These are phyloP conservation scores for Penicillium rolfsii DNA, from an alignment of 2,329 filamentous ascomycete species.

Conservation along the genomic window DNA sequence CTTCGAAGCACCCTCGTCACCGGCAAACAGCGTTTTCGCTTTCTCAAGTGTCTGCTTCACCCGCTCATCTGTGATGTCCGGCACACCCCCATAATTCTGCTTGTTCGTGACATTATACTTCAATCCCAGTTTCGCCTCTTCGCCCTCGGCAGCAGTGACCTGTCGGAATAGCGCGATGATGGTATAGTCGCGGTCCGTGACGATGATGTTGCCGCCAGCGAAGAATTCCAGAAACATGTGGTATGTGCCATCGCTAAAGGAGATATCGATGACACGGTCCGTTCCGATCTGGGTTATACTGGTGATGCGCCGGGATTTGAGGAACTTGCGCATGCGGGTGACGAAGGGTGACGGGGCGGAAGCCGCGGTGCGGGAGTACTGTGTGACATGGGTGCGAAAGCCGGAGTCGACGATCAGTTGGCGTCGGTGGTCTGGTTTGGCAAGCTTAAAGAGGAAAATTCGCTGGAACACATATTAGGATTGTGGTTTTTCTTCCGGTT, in stretches of 20 bases:
- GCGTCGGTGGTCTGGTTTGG: slow-evolving; percentile 84
- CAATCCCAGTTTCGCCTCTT: slow-evolving; percentile 78
- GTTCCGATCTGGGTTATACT: slow-evolving; percentile 83
- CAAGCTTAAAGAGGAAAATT: slow-evolving; percentile 93
- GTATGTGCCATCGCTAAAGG: slow-evolving; percentile 90
- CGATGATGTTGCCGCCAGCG: slow-evolving; percentile 89
- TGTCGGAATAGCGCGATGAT: slow-evolving; percentile 80
- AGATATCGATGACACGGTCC: slow-evolving; percentile 87
- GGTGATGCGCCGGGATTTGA: slow-evolving; percentile 85
- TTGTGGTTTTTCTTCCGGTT: slow-evolving; percentile 11
- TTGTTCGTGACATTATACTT: slow-evolving; percentile 79
- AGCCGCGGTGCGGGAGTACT: slow-evolving; percentile 85
- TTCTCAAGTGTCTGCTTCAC: slow-evolving; percentile 70
- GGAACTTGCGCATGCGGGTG: slow-evolving; percentile 77
- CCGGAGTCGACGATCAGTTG: slow-evolving; percentile 93
- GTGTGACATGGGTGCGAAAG: slow-evolving; percentile 92
- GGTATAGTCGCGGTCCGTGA: slow-evolving; percentile 82
- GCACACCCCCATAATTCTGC: slow-evolving; percentile 79
- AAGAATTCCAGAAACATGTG: slow-evolving; percentile 93
- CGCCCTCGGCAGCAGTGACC: slow-evolving; percentile 78
- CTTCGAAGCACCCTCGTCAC: slow-evolving; percentile 51
- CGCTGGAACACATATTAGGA: slow-evolving; percentile 53
- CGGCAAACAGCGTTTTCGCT: slow-evolving; percentile 52
- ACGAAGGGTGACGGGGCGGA: slow-evolving; percentile 85
- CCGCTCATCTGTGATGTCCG: slow-evolving; percentile 73